Conservation (phyloP, 208 protist species). For the Histomonas meleagridis region DNA sequence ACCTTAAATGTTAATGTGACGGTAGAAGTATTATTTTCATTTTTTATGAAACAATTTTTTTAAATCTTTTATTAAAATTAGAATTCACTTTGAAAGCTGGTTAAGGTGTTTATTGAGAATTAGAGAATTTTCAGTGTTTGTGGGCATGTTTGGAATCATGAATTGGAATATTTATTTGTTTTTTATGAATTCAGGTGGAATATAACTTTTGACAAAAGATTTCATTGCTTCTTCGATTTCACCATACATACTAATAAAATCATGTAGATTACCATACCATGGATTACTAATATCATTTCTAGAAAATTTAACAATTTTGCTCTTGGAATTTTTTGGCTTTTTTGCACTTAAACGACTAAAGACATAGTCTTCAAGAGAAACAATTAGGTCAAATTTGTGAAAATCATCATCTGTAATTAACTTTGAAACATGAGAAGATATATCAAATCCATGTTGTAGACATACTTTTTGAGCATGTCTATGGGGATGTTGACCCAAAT, state of each 20-base stretch:
- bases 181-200: too few species aligned
- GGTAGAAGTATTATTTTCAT: too few species aligned
- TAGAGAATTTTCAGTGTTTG: too few species aligned
- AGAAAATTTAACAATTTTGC: neutral
- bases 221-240: neutral
- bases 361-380: neutral
- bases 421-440: neutral
- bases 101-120: too few species aligned
- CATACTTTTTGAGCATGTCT: neutral
- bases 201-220: neutral
- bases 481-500: neutral
- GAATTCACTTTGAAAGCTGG: too few species aligned
- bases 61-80: too few species aligned
- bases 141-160: too few species aligned
- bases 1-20: too few species aligned
- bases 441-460: neutral
- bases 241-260: neutral
- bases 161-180: too few species aligned
- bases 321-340: neutral
- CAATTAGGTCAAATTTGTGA: slow-evolving; percentile 12
- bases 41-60: too few species aligned
- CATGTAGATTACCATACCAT: neutral
- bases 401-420: neutral
- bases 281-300: neutral
- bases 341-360: neutral